These are phyloP conservation scores for Acephala macrosclerotiorum DNA, from an alignment of 2,329 filamentous ascomycete species.

Conservation along the genomic window DNA sequence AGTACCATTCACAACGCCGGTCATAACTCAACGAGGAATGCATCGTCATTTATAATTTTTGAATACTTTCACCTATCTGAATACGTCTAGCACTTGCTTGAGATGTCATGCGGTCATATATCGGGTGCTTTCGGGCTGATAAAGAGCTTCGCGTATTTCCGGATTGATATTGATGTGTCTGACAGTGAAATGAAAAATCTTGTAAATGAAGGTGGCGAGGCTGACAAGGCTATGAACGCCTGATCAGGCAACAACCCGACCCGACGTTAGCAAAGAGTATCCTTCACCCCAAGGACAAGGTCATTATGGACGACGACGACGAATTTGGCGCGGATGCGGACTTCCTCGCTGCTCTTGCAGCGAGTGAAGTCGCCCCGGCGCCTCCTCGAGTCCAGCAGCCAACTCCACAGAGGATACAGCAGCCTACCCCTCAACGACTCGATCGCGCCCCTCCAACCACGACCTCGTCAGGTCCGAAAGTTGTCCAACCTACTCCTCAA, in stretches of 20 bases:
- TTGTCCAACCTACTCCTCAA: constrained; percentile 90
- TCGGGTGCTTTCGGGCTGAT: not conserved
- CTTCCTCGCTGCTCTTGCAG: constrained; percentile 62
- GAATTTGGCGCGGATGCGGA: constrained; percentile 63
- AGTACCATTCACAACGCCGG: not conserved
- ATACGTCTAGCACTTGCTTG: not conserved
- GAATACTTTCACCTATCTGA: not conserved
- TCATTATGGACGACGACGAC: constrained; percentile 57
- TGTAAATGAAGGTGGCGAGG: not conserved
- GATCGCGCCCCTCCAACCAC: constrained; percentile 54
- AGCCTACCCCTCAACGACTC: constrained; percentile 62
- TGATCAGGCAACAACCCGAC: not conserved
- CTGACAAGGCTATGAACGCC: not conserved
- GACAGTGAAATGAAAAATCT: not conserved
- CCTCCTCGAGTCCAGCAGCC: constrained; percentile 45
- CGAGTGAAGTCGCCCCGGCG: constrained; percentile 46
- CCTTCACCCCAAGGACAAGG: not conserved
- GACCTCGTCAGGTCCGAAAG: constrained; percentile 53
- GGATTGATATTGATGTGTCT: not conserved
- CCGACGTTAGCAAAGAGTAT: not conserved
- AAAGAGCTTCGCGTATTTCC: not conserved
- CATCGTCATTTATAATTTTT: not conserved
- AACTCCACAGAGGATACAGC: constrained; percentile 48
- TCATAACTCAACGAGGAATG: not conserved
- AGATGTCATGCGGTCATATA: not conserved